Base-by-base conservation (phyloP, 148 eudicot species). In the Heliosperma pusillum region DNA sequence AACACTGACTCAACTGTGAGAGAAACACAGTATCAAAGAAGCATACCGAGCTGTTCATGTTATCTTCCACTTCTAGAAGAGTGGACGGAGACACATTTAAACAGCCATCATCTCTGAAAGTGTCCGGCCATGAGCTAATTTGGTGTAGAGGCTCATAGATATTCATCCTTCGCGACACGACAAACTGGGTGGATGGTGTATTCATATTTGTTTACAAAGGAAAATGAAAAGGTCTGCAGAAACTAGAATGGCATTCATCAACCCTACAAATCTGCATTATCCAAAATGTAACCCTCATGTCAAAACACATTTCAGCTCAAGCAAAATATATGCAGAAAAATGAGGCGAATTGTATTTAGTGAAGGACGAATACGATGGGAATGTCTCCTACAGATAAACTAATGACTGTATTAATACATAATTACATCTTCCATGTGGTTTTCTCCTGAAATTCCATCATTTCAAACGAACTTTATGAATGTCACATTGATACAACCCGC, bases 81-180 rank as follows among this genome's bases (percentile, higher is more conserved):
- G 85, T 70, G 22, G 96, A 74, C 19, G 89, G 72, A 45, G 93
- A 79, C 21, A 88, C 66, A 80, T 88, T 88, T 16, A 81, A 80
- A 64, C 71, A 91, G 45, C 78, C 83, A 65, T 82, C 88, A 76
- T 82, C 89, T 84, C 88, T 85, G 80, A 86, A 91, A 75, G 75
- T 78, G 30, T 90, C 96, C n/a, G 81, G 85, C 98, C 98, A 92
- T 74, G 92, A 83, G 82, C 76, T 85, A 71, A 89, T 82, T 76
- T 87, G 98, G 70, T 89, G 87, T 77, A 95, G 85, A 68, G 97
- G 87, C 73, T 95, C 98, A 42, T 89, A 95, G 42, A 90, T 73
- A 76, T 86, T 86, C 93, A 95, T 92, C 76, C 89, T 87, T 81
- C 87, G 85, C 15, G 96, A 79, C 72, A 87, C 80, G 16, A 85